A percentile compares a stretch with the other conserved stretches of the same genome.
Evolutionary conservation across 331 rosid genomes (phyloP).

Genomic region (Prunus yedoensis): DNA sequence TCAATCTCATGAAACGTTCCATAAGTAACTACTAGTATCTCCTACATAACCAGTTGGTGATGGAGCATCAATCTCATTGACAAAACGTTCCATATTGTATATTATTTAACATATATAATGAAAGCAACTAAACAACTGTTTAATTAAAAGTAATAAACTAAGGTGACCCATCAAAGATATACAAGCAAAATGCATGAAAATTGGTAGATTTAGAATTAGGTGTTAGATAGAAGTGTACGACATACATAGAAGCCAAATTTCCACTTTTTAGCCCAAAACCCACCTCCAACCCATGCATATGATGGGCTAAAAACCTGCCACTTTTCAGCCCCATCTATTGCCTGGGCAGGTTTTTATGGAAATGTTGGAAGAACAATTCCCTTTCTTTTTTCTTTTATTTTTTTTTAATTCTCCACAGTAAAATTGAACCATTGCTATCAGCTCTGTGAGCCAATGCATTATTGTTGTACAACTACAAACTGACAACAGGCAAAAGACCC

Average conservation of each 20-base stretch:
- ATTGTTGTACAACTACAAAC: not conserved
- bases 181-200: not conserved
- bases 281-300: too few relatives aligned
- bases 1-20: too few relatives aligned
- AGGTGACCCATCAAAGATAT: too few relatives aligned
- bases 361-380: too few relatives aligned
- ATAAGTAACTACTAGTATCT: too few relatives aligned
- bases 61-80: not conserved
- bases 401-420: too few relatives aligned
- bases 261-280: too few relatives aligned
- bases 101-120: not conserved
- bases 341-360: too few relatives aligned
- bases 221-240: not conserved
- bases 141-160: not conserved
- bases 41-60: too few relatives aligned
- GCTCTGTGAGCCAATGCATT: not conserved
- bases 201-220: not conserved
- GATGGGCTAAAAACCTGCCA: too few relatives aligned
- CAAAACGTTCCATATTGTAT: not conserved
- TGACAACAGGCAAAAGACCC: not conserved
- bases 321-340: too few relatives aligned
- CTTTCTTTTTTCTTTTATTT: accelerated
- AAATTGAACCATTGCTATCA: too few relatives aligned
- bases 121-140: not conserved
- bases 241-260: constrained; percentile 35